Evolutionary conservation across 2,329 filamentous ascomycete species (phyloP), one percentile per base, ranked within the genome.

Genomic region (Thermochaetoides dissita): DNA sequence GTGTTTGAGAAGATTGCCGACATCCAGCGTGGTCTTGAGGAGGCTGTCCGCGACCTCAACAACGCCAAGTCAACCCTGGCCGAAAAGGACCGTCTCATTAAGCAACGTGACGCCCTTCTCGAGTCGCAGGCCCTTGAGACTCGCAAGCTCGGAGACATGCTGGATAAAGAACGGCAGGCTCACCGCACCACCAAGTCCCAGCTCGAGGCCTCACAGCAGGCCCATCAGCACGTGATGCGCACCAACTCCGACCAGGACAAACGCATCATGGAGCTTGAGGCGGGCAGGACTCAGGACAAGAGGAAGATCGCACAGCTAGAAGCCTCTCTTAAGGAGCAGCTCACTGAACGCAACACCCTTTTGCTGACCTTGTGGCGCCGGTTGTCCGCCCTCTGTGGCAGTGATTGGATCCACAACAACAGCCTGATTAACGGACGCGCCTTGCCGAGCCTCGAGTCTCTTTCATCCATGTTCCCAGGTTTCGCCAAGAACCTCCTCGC

Each of bases 1-100:
- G 10, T 35, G 30, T 36, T 40, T 29, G 44, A 84, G 77, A 85
- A 82, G 34, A 86, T 96, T 55, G 79, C 80, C 42, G 91, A 88
- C 57, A 70, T 96, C 43, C 87, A 94, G 54, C 79, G 81, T 46
- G 86, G 94, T 52, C 77, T 95, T 6, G 88, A 94, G 54, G 79
- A 79, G 41, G 91, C 85, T 0, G 71, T 85, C 12, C 76, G 84
- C 37, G 85, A 94, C 47, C 78, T 96, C 17, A 84, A 94, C 52
- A 71, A 72, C 7, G 79, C 82, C 10, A 86, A 84, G 57, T 76
- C 77, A 8, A 76, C 84, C 9, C 64, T 94, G 30, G 76, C 81
- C n/a, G 88, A 96, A 58, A 95, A 93, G 60, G 88, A 96, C 49
- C 79, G 82, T 41, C 72, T 94, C 51, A 80, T 98, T 55, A 86